Base-by-base conservation (phyloP, 768 basidiomycete genomes). In the Crepidotus variabilis region DNA sequence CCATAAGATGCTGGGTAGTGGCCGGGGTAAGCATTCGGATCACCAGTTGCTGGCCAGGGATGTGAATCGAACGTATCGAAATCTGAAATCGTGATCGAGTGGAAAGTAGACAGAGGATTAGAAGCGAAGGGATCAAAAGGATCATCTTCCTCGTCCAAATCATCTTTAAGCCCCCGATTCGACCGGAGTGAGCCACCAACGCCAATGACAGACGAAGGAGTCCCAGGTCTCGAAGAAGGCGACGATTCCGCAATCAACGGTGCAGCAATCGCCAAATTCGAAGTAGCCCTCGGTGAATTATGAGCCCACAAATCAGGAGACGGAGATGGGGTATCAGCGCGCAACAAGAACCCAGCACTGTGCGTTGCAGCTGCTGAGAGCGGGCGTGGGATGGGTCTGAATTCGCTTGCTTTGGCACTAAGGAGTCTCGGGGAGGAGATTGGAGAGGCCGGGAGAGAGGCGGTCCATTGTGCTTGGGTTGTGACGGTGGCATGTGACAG, bases 201-300 rank as follows among this genome's bases (percentile, higher is more conserved):
- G 36, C 88, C 85, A 33, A 89, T 75, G 3, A 79, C 79, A 23
- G 86, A 87, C 57, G 84, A 89, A 10, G 90, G 88, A 0, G 88
- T 88, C 47, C 80, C 75, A 5, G 87, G 78, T 45, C 84, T 80
- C 28, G 81, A 72, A 45, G 65, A 68, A 59, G 77, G 61, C 2
- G 73, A 75, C 56, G 81, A 82, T 58, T 92, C 90, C 48, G 91
- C 88, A 47, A 94, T 79, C 21, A 97, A 77, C 4, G 94, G 94
- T 0, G 92, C 90, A 7, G 94, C 94, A 58, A 96, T 94, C 34
- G 94, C 94, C 8, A 97, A 81, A 67, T 93, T 96, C 13, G 90
- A 90, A 1, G 86, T 83, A 0, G 85, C 84, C 58, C 90, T 80
- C 32, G 79, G 80, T 39, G 81, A 83, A 63, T 75, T 81, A 22